Evolutionary conservation across 495 filamentous ascomycete species (phyloP).

Genomic region (Aspergillus sclerotiicarbonarius): DNA sequence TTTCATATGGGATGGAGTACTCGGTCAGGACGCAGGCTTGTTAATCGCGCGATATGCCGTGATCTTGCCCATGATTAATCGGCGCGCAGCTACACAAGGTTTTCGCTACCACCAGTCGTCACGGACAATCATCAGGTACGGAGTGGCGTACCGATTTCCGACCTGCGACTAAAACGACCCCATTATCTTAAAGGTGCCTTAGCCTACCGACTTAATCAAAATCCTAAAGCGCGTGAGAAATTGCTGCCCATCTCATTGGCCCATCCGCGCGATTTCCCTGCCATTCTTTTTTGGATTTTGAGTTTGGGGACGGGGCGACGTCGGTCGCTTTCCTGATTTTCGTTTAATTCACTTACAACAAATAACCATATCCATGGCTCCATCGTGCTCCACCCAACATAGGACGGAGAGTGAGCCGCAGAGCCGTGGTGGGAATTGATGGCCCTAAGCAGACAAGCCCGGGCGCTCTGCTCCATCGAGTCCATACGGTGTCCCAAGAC

Average conservation of each 20-base stretch:
- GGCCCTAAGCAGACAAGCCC: background rate
- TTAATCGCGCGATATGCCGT: constrained; percentile 2
- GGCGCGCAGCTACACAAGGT: background rate
- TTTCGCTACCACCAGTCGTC: background rate
- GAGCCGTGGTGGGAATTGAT: background rate
- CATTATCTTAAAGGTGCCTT: background rate
- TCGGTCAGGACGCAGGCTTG: background rate
- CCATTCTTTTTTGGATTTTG: constrained; percentile 17
- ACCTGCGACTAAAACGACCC: background rate
- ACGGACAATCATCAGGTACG: background rate
- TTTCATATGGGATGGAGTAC: background rate
- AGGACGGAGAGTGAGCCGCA: constrained; percentile 10
- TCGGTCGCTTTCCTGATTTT: constrained; percentile 4
- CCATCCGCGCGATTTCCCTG: constrained; percentile 4
- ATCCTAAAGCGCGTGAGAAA: background rate
- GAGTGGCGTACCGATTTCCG: background rate
- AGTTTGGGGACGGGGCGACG: constrained; percentile 10
- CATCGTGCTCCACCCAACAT: constrained; percentile 2
- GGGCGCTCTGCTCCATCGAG: background rate
- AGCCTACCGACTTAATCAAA: background rate
- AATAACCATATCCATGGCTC: constrained; percentile 17
- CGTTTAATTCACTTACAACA: constrained; percentile 10
- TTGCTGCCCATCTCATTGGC: constrained; percentile 4
- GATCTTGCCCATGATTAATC: background rate
- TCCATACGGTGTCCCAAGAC: background rate